These are phyloP conservation scores for Diaporthe ilicicola DNA, from an alignment of 2,329 filamentous ascomycete species.

Conservation along the genomic window DNA sequence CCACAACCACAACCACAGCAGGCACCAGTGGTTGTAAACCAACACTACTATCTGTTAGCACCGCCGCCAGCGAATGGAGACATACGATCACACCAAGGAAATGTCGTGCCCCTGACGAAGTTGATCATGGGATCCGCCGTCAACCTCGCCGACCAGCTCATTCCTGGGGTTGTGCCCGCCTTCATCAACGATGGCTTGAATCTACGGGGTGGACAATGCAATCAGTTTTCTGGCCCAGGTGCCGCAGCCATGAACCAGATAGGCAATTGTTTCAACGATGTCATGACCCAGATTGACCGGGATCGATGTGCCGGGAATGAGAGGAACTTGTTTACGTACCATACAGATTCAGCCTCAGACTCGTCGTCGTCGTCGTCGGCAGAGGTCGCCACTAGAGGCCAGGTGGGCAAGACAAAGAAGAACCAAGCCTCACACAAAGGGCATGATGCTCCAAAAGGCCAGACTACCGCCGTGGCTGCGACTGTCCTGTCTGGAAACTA, in stretches of 20 bases:
- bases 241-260: constrained; percentile 66
- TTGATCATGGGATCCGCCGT: constrained; percentile 51
- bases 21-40: constrained; percentile 59
- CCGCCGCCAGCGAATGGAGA: constrained; percentile 34
- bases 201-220: constrained; percentile 50
- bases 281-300: constrained; percentile 77
- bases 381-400: constrained; percentile 19
- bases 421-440: constrained; percentile 42
- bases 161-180: constrained; percentile 47
- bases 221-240: constrained; percentile 55
- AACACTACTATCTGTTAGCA: constrained; percentile 57
- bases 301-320: constrained; percentile 64
- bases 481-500: constrained; percentile 60
- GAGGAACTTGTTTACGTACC: constrained; percentile 59
- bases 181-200: constrained; percentile 54
- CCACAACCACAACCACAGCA: constrained; percentile 39
- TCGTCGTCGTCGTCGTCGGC: background rate
- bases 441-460: constrained; percentile 46
- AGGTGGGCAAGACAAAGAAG: constrained; percentile 31
- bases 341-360: constrained; percentile 33
- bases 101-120: constrained; percentile 42
- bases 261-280: constrained; percentile 68
- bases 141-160: constrained; percentile 52
- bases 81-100: constrained; percentile 32
- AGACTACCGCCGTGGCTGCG: constrained; percentile 44